Conservation (phyloP, 768 basidiomycete genomes). For the Sutorius australiensis region DNA sequence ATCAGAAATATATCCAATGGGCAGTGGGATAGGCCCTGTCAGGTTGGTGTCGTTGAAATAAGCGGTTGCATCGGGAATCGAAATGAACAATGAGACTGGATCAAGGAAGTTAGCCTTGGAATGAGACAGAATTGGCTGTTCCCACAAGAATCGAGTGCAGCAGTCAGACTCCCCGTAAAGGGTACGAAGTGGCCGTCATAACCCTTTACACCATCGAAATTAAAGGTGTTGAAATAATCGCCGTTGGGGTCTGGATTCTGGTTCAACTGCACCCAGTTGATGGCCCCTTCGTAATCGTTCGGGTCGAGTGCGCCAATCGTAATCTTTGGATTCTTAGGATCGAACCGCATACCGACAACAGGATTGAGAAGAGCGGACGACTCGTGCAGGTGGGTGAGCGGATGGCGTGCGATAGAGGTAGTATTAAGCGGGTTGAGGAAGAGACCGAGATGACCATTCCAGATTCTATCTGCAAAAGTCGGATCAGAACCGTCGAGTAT, state of each 20-base stretch:
- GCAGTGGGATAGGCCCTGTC: constrained; percentile 22
- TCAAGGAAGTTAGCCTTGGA: background rate
- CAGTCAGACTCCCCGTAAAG: constrained; percentile 9
- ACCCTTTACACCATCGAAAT: constrained; percentile 28
- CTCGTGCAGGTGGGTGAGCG: constrained; percentile 18
- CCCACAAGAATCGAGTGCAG: constrained; percentile 27
- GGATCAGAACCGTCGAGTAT: constrained; percentile 21
- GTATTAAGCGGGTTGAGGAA: constrained; percentile 24
- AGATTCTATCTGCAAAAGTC: background rate
- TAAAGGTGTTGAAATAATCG: constrained; percentile 20
- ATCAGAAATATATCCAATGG: background rate
- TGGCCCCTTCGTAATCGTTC: constrained; percentile 29
- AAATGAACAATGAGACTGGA: constrained; percentile 16
- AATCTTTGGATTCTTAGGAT: constrained; percentile 26
- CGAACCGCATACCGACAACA: constrained; percentile 29
- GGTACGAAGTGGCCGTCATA: constrained; percentile 28
- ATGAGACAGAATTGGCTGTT: background rate
- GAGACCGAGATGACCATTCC: constrained; percentile 25
- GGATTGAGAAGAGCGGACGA: constrained; percentile 29
- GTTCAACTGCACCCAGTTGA: constrained; percentile 28
- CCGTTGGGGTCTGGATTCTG: constrained; percentile 14
- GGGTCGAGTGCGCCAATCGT: constrained; percentile 33
- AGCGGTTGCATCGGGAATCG: constrained; percentile 13
- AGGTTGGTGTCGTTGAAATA: constrained; percentile 19
- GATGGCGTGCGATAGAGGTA: constrained; percentile 6